These are phyloP conservation scores for Suillus brevipes DNA, from an alignment of 768 basidiomycete genomes.

Conservation along the genomic window DNA sequence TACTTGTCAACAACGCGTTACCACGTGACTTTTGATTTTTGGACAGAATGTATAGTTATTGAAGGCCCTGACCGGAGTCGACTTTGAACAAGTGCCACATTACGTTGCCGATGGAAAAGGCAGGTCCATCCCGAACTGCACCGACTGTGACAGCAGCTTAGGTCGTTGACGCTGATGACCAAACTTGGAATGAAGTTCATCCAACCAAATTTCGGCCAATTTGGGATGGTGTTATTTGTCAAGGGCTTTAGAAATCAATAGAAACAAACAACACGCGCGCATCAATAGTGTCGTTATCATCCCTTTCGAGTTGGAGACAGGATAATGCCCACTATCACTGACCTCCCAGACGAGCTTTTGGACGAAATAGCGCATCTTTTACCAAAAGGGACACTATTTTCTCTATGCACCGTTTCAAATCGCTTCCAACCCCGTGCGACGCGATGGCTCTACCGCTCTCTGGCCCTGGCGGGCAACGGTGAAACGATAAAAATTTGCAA, in stretches of 20 bases:
- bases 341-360: conserved; percentile 11
- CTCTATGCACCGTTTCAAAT: conserved; percentile 3
- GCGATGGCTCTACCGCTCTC: conserved; percentile 10
- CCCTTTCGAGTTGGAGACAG: not conserved
- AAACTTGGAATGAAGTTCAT: not conserved
- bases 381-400: not conserved
- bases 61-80: not conserved
- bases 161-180: not conserved
- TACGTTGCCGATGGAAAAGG: not conserved
- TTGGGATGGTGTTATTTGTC: not conserved
- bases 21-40: conserved; percentile 24
- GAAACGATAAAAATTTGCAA: conserved; percentile 5
- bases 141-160: not conserved
- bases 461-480: not conserved
- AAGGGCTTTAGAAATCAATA: conserved; percentile 5
- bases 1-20: conserved; percentile 14
- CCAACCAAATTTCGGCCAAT: not conserved
- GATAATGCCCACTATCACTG: conserved; percentile 4
- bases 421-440: not conserved
- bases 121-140: too few species aligned
- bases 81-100: too few species aligned
- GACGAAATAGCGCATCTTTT: not conserved
- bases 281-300: too few species aligned
- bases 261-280: not conserved
- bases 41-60: not conserved